Evolutionary conservation across 2,329 filamentous ascomycete genomes (phyloP).

Genomic region (Arthrobotrys sphaeroides): DNA sequence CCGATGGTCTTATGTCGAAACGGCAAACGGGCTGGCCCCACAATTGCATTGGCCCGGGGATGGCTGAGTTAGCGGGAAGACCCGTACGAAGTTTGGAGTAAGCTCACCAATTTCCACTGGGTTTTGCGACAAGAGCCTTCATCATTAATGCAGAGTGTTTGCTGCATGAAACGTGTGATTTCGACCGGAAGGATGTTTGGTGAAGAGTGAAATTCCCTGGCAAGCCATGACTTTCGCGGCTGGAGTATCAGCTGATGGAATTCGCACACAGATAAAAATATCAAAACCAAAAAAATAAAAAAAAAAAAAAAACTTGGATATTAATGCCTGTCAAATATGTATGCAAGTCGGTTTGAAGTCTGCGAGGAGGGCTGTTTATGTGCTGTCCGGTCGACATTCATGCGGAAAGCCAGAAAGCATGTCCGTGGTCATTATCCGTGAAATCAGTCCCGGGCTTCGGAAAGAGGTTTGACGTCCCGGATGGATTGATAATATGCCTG

Average conservation of each 20-base stretch:
- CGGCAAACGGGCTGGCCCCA: constrained; percentile 20
- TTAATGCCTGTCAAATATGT: constrained; percentile 6
- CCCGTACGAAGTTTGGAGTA: constrained; percentile 27
- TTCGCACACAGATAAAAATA: constrained; percentile 18
- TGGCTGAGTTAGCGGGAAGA: constrained; percentile 40
- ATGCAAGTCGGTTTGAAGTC: not conserved
- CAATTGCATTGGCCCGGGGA: constrained; percentile 27
- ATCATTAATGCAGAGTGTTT: constrained; percentile 27
- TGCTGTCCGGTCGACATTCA: not conserved
- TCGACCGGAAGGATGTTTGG: not conserved
- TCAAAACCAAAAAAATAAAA: not conserved
- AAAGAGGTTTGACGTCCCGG: not conserved
- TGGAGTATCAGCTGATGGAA: constrained; percentile 37
- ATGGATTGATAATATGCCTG: constrained; percentile 14
- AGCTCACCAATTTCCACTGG: constrained; percentile 14
- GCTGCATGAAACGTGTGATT: constrained; percentile 36
- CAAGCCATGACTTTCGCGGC: constrained; percentile 26
- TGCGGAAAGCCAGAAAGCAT: constrained; percentile 2
- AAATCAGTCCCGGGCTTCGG: constrained; percentile 7
- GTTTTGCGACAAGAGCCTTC: not conserved
- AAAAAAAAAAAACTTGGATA: not conserved
- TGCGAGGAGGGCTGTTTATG: not conserved
- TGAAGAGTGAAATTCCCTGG: constrained; percentile 26
- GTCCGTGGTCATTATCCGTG: constrained; percentile 2
- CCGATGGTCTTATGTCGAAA: constrained; percentile 36